Evolutionary conservation across 2,329 filamentous ascomycete species (phyloP), one percentile per base, ranked within the genome.

Genomic region (Parastagonospora avenae): DNA sequence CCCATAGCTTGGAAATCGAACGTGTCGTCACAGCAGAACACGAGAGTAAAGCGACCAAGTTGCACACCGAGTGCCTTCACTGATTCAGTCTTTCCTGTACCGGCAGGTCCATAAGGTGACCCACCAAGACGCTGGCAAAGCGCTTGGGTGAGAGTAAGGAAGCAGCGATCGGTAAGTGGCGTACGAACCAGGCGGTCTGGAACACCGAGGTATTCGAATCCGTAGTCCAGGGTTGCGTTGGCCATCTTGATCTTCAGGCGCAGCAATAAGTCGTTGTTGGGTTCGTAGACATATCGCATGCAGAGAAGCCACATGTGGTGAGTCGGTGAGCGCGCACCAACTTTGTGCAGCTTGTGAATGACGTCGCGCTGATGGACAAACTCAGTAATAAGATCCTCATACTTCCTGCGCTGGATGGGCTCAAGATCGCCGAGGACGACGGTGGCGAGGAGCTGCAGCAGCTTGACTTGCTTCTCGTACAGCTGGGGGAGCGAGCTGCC

Each of bases 1-100:
- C 95, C 95, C 94, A 99, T 99, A 43, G 94, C 94, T 70, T 99
- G 94, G 81, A 97, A 99, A 74, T 99, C 94, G 67, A 99, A 99
- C 0, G 94, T 99, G 76, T 99, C 94, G 71, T 99, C 94, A 79
- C 94, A 99, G 75, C 95, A 99, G 80, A 99, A 99, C 27, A 99
- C 95, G 24, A 99, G 85, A 1, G 95, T 99, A 74, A 99, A 99
- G 53, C 95, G 88, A 71, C 94, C 95, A 47, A 99, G 86, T 73
- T 99, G 92, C 4, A 99, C 84, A 80, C 94, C 95, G 24, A 99
- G 83, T 15, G 94, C 94, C 76, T 99, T 99, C 73, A 99, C 94
- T 2, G 94, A 99, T 72, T 99, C 94, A 0, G 94, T 99, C 77
- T 99, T 99, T 73, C 94, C 94, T 38, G 94, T 99, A 80, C 94